Percentiles rank a stretch among this genome's conserved stretches.
Evolutionary conservation across 352 stramenopile genomes (phyloP).

Genomic region (Phytophthora niederhauseri): DNA sequence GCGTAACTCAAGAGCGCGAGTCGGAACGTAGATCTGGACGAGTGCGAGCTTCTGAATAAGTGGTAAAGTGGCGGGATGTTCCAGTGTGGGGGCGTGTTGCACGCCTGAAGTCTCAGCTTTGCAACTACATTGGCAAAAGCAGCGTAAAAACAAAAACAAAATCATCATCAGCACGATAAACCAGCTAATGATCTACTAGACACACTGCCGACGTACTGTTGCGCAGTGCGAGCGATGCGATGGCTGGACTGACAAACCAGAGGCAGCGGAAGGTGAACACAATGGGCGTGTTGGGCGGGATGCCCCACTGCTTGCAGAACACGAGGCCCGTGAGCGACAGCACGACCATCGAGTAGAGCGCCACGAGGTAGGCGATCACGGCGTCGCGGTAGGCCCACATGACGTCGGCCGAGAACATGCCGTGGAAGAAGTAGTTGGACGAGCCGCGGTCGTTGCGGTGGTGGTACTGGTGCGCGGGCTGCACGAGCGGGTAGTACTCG

Average conservation of each 20-base stretch:
- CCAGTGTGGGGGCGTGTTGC: slow-evolving; percentile 83
- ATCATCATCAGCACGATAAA: slow-evolving; percentile 3
- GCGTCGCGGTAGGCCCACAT: slow-evolving; percentile 85
- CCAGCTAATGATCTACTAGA: not conserved
- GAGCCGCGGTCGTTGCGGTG: slow-evolving; percentile 70
- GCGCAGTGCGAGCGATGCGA: slow-evolving; percentile 75
- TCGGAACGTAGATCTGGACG: slow-evolving; percentile 76
- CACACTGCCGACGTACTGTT: slow-evolving; percentile 52
- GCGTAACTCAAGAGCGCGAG: slow-evolving; percentile 82
- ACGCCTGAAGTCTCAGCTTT: slow-evolving; percentile 68
- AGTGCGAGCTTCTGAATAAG: slow-evolving; percentile 81
- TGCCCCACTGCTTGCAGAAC: slow-evolving; percentile 85
- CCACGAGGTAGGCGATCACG: slow-evolving; percentile 80
- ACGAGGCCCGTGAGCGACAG: slow-evolving; percentile 82
- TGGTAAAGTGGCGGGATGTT: slow-evolving; percentile 85
- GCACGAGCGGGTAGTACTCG: slow-evolving; percentile 89
- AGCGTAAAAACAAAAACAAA: slow-evolving; percentile 1
- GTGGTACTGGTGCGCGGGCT: slow-evolving; percentile 83
- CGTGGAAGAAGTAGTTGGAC: slow-evolving; percentile 89
- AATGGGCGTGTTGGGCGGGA: slow-evolving; percentile 51
- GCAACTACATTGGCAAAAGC: slow-evolving; percentile 49
- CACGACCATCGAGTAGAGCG: slow-evolving; percentile 80
- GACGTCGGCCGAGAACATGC: slow-evolving; percentile 89
- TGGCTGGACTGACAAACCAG: slow-evolving; percentile 75
- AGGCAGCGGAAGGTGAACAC: slow-evolving; percentile 65